These are phyloP conservation scores for Clarireedia hainanense DNA, from an alignment of 2,329 filamentous ascomycete species.

Conservation along the genomic window DNA sequence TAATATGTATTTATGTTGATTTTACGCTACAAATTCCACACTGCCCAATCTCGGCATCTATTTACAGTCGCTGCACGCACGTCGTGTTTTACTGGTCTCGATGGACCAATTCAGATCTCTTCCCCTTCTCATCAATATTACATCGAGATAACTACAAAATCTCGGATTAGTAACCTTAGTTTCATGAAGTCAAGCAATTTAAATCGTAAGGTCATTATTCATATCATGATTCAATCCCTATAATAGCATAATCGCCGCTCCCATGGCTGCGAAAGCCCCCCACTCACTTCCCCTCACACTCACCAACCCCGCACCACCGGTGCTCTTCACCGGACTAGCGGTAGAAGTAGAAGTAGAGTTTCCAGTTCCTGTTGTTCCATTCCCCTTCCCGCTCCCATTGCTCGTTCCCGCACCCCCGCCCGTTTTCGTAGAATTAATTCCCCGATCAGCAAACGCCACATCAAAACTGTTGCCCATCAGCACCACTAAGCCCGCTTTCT, in stretches of 20 bases:
- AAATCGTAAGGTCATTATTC: not conserved
- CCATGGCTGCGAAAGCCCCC: not conserved
- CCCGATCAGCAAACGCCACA: conserved; percentile 5
- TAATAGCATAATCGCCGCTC: not conserved
- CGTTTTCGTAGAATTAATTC: not conserved
- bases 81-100: too few relatives aligned
- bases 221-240: not conserved
- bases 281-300: not conserved
- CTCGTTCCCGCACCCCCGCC: not conserved
- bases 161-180: too few relatives aligned
- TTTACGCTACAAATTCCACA: too few relatives aligned
- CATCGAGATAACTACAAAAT: too few relatives aligned
- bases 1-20: too few relatives aligned
- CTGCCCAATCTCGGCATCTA: too few relatives aligned
- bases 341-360: not conserved
- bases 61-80: too few relatives aligned
- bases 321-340: not conserved
- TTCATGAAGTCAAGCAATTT: not conserved
- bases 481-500: conserved; percentile 2
- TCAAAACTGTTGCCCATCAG: conserved; percentile 13
- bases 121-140: too few relatives aligned
- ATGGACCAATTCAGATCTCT: too few relatives aligned
- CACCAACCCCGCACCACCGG: not conserved
- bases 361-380: not conserved
- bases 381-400: not conserved